These are phyloP conservation scores for Eucalyptus marginata DNA, from an alignment of 345 rosid species.

Conservation along the genomic window DNA sequence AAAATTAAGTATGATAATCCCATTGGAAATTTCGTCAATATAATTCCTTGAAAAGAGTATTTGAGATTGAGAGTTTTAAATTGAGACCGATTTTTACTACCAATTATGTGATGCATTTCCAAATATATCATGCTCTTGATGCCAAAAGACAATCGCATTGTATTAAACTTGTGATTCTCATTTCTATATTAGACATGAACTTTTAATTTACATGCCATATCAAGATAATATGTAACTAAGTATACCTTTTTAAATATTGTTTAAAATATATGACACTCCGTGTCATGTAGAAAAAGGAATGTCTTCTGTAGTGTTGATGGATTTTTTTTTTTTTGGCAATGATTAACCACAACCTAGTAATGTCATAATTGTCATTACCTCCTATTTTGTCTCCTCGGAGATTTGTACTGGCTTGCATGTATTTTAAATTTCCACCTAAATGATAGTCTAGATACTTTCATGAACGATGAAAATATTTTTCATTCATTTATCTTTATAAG, in stretches of 20 bases:
- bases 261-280: fast-evolving
- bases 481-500: fast-evolving
- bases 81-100: neutral
- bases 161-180: neutral
- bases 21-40: neutral
- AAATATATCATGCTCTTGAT: neutral
- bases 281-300: neutral
- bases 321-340: neutral
- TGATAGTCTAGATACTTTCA: neutral
- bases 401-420: neutral
- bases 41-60: neutral
- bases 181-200: neutral
- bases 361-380: neutral
- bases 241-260: too few species aligned
- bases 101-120: neutral
- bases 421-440: neutral
- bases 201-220: neutral
- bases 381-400: neutral
- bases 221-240: too few species aligned
- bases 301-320: neutral
- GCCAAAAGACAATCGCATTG: neutral
- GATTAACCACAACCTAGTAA: neutral
- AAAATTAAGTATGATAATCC: neutral
- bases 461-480: too few species aligned
- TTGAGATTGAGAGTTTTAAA: neutral